Base-by-base conservation (phyloP, 345 rosid genomes). In the Noccaea caerulescens region DNA sequence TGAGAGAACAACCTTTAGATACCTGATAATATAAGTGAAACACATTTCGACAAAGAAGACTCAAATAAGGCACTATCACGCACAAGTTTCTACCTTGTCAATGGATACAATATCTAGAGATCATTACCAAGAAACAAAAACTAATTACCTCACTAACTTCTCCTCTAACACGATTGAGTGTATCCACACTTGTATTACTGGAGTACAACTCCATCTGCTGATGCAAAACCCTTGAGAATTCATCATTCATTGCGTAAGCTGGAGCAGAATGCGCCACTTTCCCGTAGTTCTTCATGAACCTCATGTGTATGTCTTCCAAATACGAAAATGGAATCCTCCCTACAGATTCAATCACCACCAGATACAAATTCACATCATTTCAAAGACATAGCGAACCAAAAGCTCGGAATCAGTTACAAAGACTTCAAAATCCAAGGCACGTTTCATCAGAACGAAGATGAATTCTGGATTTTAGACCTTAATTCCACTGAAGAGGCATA, bases 191-290 rank as follows among this genome's bases (percentile, higher is more conserved):
- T 5, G 93, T 90, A 76, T 91, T 92, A 78, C 90, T 89, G 18
- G 99, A 94, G 89, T 85, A 94, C 55, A 94, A 89, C 78, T 88
- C 99, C 98, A 94, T 94, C 80, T 94, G 98, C 86, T 89, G 98
- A 81, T 94, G 99, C 84, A 94, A 82, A 57, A 89, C 98, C 83
- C 98, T 87, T 2, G 99, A 92, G 70, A 94, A 94, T n/a, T 94
- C 99, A 81, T 94, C 98, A 72, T 91, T 94, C 99, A 94, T 88
- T 0, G 97, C 93, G 71, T 94, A 94, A 44, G 99, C 98, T 66
- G 97, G 97, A 2, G 96, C 97, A 78, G 82, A 68, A 68, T 72
- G 84, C 14, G 92, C 96, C 30, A 94, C 95, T 81, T 79, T 87
- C 2, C 96, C 87, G 45, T 94, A 94, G 77, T 94, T 94, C 80